A percentile compares a stretch with the other conserved stretches of the same genome.
phyloP scores from a whole-genome alignment of 306 rosid species.

The Corylus americana region DNA sequence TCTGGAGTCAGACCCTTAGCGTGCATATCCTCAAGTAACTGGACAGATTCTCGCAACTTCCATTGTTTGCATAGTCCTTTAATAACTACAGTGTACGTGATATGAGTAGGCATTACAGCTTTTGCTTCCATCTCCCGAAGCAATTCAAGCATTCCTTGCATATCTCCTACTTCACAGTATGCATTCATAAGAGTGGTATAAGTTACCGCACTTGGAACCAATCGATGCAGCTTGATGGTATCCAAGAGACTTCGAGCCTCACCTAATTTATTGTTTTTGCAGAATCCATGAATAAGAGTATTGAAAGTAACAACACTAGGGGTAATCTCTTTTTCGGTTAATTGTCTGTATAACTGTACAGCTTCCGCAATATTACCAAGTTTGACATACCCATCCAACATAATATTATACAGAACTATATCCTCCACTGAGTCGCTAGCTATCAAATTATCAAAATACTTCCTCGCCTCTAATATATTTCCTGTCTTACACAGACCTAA shows the following conservation, averaged over 20 bases:
- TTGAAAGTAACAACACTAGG: slow-evolving; percentile 54
- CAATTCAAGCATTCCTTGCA: slow-evolving; percentile 32
- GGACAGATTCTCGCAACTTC: slow-evolving; percentile 41
- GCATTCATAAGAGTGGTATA: slow-evolving; percentile 59
- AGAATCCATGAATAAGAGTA: slow-evolving; percentile 47
- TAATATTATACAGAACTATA: slow-evolving; percentile 50
- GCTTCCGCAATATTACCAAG: slow-evolving; percentile 37
- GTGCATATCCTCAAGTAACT: slow-evolving; percentile 36
- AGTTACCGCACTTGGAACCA: slow-evolving; percentile 44
- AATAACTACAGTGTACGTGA: slow-evolving; percentile 47
- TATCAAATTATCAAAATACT: slow-evolving; percentile 39
- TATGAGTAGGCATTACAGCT: slow-evolving; percentile 39
- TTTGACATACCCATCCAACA: slow-evolving; percentile 49
- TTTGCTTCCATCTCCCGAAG: slow-evolving; percentile 45
- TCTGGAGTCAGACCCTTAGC: slow-evolving; percentile 47
- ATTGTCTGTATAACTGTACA: slow-evolving; percentile 35
- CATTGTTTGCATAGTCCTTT: slow-evolving; percentile 51
- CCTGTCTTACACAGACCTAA: slow-evolving; percentile 42
- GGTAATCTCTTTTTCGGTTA: slow-evolving; percentile 35
- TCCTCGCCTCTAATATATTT: slow-evolving; percentile 43
- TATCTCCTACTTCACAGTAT: slow-evolving; percentile 41
- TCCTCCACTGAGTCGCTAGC: slow-evolving; percentile 26
- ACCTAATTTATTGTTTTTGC: slow-evolving; percentile 40
- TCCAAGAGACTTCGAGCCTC: slow-evolving; percentile 42
- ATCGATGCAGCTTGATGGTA: slow-evolving; percentile 37